Conservation (phyloP, 1,284 basidiomycete genomes). For the Agroathelia rolfsii region DNA sequence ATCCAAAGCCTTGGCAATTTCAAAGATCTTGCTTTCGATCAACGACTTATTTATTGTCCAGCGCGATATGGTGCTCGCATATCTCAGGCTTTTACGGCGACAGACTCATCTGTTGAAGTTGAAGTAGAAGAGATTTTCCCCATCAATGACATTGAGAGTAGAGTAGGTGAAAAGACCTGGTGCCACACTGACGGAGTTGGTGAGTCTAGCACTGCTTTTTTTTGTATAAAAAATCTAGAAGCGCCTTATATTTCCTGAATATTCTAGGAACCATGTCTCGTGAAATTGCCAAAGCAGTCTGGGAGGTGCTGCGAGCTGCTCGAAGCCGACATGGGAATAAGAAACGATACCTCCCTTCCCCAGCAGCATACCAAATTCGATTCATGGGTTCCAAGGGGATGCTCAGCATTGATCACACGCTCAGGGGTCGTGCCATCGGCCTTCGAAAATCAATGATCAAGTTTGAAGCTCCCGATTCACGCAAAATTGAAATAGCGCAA, state of each 20-base stretch:
- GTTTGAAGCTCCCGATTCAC: constrained; percentile 29
- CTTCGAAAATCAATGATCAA: constrained; percentile 39
- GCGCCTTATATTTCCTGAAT: constrained; percentile 29
- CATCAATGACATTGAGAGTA: constrained; percentile 22
- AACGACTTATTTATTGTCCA: constrained; percentile 23
- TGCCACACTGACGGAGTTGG: constrained; percentile 13
- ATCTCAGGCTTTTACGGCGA: constrained; percentile 43
- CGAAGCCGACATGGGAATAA: constrained; percentile 13
- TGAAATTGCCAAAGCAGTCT: constrained; percentile 23
- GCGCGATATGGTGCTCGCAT: constrained; percentile 41
- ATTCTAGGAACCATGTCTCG: constrained; percentile 36
- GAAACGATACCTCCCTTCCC: constrained; percentile 13
- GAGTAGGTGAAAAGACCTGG: too few species aligned
- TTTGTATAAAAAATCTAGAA: neutral
- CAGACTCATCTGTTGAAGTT: constrained; percentile 31
- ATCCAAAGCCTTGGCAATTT: constrained; percentile 46
- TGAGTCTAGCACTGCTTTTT: too few species aligned
- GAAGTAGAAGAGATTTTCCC: constrained; percentile 20
- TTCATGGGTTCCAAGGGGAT: constrained; percentile 36
- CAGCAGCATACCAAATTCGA: constrained; percentile 31
- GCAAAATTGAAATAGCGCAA: constrained; percentile 38
- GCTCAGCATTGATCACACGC: constrained; percentile 30
- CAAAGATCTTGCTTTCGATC: constrained; percentile 32
- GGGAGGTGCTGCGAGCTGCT: constrained; percentile 18
- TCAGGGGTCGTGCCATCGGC: constrained; percentile 24